phyloP scores from a whole-genome alignment of 306 rosid species.

The Cucurbita pepo region DNA sequence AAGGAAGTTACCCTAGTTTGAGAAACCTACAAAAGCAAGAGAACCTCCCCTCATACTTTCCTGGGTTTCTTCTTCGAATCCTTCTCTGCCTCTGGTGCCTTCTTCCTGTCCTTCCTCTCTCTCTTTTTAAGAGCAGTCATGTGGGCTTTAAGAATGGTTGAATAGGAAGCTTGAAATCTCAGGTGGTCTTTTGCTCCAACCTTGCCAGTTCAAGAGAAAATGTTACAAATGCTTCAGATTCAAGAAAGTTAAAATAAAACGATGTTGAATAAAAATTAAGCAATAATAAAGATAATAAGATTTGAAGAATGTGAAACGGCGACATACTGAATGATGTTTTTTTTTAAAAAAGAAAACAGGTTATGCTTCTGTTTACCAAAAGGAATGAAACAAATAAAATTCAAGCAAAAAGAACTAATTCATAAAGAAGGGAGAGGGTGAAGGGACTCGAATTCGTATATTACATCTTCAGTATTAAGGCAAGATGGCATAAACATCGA shows the following conservation, averaged over 20 bases:
- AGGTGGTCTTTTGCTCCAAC: slow-evolving; percentile 91
- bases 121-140: slow-evolving; percentile 96
- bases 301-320: not conserved
- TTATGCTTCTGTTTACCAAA: not conserved
- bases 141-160: slow-evolving; percentile 86
- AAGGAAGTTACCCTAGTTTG: not conserved
- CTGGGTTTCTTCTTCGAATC: slow-evolving; percentile 38
- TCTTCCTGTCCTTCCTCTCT: slow-evolving; percentile 93
- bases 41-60: slow-evolving; percentile 9
- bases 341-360: not conserved
- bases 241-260: not conserved
- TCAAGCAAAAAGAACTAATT: not conserved
- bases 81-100: slow-evolving; percentile 46
- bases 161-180: slow-evolving; percentile 95
- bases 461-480: not conserved
- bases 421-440: not conserved
- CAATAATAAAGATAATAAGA: not conserved
- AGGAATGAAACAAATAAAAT: not conserved
- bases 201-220: slow-evolving; percentile 24
- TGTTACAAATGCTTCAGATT: not conserved
- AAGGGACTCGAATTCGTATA: not conserved
- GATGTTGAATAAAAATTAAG: not conserved
- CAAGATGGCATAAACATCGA: not conserved
- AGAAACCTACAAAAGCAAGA: not conserved
- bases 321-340: not conserved